Conservation (phyloP, 2,329 filamentous ascomycete genomes). For the Trichoderma arundinaceum region DNA sequence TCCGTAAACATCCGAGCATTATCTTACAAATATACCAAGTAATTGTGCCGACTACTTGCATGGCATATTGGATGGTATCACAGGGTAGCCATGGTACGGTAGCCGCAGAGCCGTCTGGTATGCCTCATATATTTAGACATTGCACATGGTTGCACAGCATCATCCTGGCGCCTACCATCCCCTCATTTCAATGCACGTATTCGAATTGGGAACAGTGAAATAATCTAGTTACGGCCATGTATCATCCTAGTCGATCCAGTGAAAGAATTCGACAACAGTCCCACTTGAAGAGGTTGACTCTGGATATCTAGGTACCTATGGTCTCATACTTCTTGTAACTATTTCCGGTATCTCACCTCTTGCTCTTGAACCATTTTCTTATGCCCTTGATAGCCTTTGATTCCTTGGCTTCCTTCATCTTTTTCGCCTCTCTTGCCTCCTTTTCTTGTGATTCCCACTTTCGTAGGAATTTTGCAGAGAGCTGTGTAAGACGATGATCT, state of each 20-base stretch:
- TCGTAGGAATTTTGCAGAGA: not conserved
- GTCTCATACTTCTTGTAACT: no score
- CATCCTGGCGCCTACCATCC: not conserved
- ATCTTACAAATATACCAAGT: not conserved
- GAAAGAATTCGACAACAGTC: no score
- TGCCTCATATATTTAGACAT: not conserved
- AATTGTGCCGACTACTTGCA: not conserved
- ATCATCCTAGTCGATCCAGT: no score
- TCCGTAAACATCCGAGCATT: no score
- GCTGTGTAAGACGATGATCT: not conserved
- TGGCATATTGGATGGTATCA: slow-evolving; percentile 1
- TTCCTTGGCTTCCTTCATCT: no score
- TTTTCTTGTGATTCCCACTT: not conserved
- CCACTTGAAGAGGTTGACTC: no score
- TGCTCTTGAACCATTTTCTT: no score
- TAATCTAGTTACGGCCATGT: not conserved
- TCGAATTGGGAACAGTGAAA: not conserved
- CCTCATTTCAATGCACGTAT: not conserved
- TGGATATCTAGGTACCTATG: no score
- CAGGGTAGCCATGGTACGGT: not conserved
- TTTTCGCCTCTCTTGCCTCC: no score
- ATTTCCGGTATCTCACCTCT: no score
- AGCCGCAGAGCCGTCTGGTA: not conserved
- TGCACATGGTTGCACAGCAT: not conserved
- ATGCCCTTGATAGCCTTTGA: no score